Evolutionary conservation across 139 green algal genomes (phyloP).

Genomic region (Tetradesmus lagerheimii): DNA sequence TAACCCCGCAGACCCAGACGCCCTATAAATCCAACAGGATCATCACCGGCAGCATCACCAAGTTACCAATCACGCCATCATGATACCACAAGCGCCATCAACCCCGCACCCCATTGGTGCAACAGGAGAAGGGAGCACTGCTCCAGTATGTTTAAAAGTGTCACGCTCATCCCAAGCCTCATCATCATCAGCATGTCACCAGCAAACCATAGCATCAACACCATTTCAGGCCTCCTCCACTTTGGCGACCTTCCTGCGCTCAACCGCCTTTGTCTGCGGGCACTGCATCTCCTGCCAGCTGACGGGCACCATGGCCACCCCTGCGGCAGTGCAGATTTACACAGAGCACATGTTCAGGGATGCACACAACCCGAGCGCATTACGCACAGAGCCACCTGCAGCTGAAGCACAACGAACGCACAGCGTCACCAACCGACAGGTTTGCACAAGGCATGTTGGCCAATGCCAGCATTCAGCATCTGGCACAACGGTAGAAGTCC

Average conservation of each 20-base stretch:
- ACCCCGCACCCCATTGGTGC: too few relatives aligned
- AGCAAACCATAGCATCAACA: background rate
- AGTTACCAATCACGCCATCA: too few relatives aligned
- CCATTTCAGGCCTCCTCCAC: constrained; percentile 26
- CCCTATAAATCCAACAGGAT: too few relatives aligned
- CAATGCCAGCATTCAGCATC: background rate
- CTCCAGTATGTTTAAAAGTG: too few relatives aligned
- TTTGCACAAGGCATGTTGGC: background rate
- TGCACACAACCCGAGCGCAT: background rate
- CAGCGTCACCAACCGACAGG: too few relatives aligned
- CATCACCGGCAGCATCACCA: too few relatives aligned
- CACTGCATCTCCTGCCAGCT: constrained; percentile 91
- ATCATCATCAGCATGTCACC: too few relatives aligned
- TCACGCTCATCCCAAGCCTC: too few relatives aligned
- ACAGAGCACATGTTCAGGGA: background rate
- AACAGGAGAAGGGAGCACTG: too few relatives aligned
- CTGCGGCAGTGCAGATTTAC: constrained; percentile 48
- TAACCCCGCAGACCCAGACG: too few relatives aligned
- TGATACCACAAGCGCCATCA: too few relatives aligned
- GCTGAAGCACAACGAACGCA: too few relatives aligned
- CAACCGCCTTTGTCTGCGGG: constrained; percentile 72
- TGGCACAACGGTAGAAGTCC: background rate
- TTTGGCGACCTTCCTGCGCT: constrained; percentile 90
- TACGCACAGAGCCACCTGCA: background rate
- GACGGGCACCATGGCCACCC: constrained; percentile 79